phyloP scores from a whole-genome alignment of 1,284 basidiomycete genomes.

The Sporisorium graminicola region DNA sequence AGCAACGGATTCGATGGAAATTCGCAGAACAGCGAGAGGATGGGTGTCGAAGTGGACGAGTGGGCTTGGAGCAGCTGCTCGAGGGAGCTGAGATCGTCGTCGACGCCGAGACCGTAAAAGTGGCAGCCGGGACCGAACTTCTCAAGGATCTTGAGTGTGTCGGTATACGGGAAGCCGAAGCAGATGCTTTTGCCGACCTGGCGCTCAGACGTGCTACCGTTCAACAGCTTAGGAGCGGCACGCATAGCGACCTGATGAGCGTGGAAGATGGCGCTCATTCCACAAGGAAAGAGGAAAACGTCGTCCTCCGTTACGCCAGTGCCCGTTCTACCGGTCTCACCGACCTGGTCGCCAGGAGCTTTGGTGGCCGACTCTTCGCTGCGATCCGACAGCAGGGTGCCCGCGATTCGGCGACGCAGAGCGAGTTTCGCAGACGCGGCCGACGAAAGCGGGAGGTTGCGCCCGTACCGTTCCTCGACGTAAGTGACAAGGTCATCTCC shows the following conservation, averaged over 20 bases:
- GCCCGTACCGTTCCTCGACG: constrained; percentile 94
- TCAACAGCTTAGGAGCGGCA: constrained; percentile 27
- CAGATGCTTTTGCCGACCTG: constrained; percentile 56
- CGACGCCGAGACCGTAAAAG: constrained; percentile 86
- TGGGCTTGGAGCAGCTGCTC: constrained; percentile 76
- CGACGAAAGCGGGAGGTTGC: constrained; percentile 84
- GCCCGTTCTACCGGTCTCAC: constrained; percentile 50
- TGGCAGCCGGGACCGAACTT: constrained; percentile 97
- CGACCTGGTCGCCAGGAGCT: constrained; percentile 67
- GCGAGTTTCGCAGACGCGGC: constrained; percentile 86
- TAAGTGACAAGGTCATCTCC: constrained; percentile 72
- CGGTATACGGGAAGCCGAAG: constrained; percentile 91
- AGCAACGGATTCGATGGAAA: constrained; percentile 95
- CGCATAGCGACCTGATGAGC: constrained; percentile 77
- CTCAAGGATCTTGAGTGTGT: constrained; percentile 94
- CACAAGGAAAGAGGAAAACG: constrained; percentile 86
- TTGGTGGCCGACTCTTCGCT: constrained; percentile 29
- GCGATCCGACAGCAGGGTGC: constrained; percentile 75
- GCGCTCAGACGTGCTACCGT: background rate
- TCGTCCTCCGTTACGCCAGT: constrained; percentile 76
- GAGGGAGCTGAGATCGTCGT: constrained; percentile 81
- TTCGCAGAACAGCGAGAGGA: constrained; percentile 77
- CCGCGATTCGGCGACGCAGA: constrained; percentile 87
- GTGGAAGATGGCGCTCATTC: constrained; percentile 94
- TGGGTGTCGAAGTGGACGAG: constrained; percentile 70